These are phyloP conservation scores for Spirogloea muscicola DNA, from an alignment of 139 green algal species.

Conservation along the genomic window DNA sequence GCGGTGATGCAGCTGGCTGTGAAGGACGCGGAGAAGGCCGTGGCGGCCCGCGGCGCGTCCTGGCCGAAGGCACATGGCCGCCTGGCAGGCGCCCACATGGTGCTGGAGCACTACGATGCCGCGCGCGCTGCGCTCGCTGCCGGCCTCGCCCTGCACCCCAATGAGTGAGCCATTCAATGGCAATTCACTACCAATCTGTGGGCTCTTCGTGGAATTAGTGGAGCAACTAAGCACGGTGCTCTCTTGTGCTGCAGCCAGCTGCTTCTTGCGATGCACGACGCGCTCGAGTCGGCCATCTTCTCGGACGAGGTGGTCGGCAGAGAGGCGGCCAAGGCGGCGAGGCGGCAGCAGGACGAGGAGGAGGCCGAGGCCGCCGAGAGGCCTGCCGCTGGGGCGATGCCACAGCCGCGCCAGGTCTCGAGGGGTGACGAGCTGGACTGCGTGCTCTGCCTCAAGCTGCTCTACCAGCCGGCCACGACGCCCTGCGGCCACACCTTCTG, in stretches of 20 bases:
- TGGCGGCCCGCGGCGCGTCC: neutral
- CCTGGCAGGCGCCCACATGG: neutral
- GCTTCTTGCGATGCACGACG: no score
- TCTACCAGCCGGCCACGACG: slow-evolving; percentile 86
- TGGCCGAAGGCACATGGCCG: slow-evolving; percentile 18
- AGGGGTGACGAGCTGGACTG: slow-evolving; percentile 78
- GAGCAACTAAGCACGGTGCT: no score
- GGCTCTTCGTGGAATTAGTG: no score
- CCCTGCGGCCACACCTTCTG: slow-evolving; percentile 63
- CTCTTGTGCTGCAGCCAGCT: no score
- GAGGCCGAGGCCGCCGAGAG: neutral
- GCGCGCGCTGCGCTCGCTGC: slow-evolving; percentile 8
- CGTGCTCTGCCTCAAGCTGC: slow-evolving; percentile 78
- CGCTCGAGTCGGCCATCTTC: no score
- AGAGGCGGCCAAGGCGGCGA: neutral
- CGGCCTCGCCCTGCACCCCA: slow-evolving; percentile 13
- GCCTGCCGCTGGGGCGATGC: neutral
- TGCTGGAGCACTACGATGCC: slow-evolving; percentile 21
- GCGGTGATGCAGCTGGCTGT: slow-evolving; percentile 9
- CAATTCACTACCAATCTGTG: no score
- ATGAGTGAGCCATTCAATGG: slow-evolving; percentile 21
- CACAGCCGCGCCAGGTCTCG: neutral
- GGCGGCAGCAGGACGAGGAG: neutral
- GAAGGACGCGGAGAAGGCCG: slow-evolving; percentile 21
- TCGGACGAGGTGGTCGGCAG: neutral